Percentiles rank a stretch among this genome's conserved stretches.
phyloP scores from a whole-genome alignment of 75 land plant genomes.

The Picea glauca region DNA sequence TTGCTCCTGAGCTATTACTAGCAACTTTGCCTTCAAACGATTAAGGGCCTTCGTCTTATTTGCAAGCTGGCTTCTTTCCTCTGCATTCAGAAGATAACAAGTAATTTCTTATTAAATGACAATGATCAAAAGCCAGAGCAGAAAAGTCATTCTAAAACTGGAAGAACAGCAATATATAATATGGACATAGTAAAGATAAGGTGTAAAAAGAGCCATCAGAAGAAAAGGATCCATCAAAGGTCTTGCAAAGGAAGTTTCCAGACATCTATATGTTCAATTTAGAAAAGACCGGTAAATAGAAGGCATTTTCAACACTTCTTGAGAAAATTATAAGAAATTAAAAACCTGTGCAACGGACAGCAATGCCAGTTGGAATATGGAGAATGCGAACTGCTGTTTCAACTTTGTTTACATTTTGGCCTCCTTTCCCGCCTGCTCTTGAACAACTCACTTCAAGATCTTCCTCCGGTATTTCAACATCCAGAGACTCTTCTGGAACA shows the following conservation, averaged over 20 bases:
- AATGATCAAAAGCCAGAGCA: not conserved
- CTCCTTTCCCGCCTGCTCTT: slow-evolving; percentile 97
- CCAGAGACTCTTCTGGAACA: slow-evolving; percentile 75
- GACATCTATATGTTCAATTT: not conserved
- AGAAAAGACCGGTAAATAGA: not conserved
- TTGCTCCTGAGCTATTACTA: slow-evolving; percentile 90
- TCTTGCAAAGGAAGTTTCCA: not conserved
- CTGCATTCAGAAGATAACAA: slow-evolving; percentile 30
- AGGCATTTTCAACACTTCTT: not conserved
- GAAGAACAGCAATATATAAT: not conserved
- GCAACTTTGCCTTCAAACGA: slow-evolving; percentile 82
- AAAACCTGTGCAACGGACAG: slow-evolving; percentile 87
- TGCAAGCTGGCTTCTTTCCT: slow-evolving; percentile 81
- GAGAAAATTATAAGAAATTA: not conserved
- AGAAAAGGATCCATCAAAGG: not conserved
- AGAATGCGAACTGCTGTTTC: slow-evolving; percentile 98
- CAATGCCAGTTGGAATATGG: slow-evolving; percentile 93
- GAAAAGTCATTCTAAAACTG: not conserved
- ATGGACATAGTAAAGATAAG: not conserved
- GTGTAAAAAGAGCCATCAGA: not conserved
- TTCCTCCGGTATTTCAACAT: slow-evolving; percentile 88
- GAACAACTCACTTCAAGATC: slow-evolving; percentile 78
- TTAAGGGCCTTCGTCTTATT: slow-evolving; percentile 82
- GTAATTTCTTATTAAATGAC: not conserved
- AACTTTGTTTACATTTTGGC: slow-evolving; percentile 98